phyloP scores from a whole-genome alignment of 2,329 filamentous ascomycete genomes.

The Aspergillus aculeatinus region DNA sequence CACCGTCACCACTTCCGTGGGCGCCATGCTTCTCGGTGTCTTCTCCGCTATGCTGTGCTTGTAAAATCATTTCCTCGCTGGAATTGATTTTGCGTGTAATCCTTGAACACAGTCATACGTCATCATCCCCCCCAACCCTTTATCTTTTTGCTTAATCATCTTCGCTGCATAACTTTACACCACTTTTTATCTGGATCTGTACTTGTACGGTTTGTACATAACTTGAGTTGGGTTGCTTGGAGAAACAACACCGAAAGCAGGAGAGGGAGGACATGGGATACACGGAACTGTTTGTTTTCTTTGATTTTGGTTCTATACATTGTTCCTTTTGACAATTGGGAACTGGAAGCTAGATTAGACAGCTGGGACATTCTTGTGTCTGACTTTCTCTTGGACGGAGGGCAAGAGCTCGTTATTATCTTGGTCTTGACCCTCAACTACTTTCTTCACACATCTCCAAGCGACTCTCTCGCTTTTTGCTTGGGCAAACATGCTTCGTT shows the following conservation, averaged over 20 bases:
- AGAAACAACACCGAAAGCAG: not conserved
- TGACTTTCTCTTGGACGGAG: not conserved
- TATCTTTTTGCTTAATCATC: not conserved
- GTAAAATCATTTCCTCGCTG: constrained; percentile 16
- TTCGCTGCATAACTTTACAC: not conserved
- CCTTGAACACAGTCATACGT: not conserved
- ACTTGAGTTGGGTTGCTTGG: not conserved
- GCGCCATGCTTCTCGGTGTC: constrained; percentile 22
- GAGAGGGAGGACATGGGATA: not conserved
- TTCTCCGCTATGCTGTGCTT: constrained; percentile 32
- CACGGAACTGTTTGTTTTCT: not conserved
- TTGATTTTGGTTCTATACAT: not conserved
- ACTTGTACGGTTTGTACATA: not conserved
- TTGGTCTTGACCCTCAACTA: not conserved
- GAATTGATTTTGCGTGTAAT: not conserved
- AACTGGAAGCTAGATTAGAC: not conserved
- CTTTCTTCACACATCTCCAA: not conserved
- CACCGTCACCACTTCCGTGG: constrained; percentile 23
- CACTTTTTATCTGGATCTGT: not conserved
- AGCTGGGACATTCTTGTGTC: not conserved
- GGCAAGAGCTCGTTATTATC: not conserved
- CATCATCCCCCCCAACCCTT: not conserved
- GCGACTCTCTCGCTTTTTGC: not conserved
- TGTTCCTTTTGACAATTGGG: not conserved
- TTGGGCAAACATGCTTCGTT: not conserved